Percentiles rank a stretch among this genome's conserved stretches.
phyloP scores from a whole-genome alignment of 257 asterid genomes.

The Striga asiatica region DNA sequence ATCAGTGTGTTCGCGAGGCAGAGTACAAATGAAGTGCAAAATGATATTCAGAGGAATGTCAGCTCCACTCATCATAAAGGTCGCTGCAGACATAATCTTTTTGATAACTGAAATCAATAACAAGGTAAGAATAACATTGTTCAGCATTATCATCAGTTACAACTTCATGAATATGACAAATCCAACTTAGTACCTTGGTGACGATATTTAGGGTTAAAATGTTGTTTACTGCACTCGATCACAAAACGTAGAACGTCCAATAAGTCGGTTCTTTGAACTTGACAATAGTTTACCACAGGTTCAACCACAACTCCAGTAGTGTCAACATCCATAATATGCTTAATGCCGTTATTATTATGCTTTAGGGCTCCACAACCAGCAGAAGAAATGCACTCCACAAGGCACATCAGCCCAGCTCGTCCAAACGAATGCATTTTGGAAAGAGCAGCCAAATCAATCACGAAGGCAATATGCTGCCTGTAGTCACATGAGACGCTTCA shows the following conservation, averaged over 20 bases:
- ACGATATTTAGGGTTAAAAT: slow-evolving; percentile 80
- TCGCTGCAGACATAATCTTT: slow-evolving; percentile 62
- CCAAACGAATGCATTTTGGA: slow-evolving; percentile 66
- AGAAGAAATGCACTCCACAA: slow-evolving; percentile 69
- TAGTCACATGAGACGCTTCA: slow-evolving; percentile 17
- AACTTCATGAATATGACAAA: slow-evolving; percentile 10
- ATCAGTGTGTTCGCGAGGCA: slow-evolving; percentile 83
- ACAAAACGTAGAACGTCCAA: slow-evolving; percentile 66
- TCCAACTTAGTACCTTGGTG: slow-evolving; percentile 42
- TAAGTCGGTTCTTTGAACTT: slow-evolving; percentile 35
- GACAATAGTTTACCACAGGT: slow-evolving; percentile 18
- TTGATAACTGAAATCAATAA: slow-evolving; percentile 56
- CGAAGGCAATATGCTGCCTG: slow-evolving; percentile 60
- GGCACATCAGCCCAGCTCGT: slow-evolving; percentile 88
- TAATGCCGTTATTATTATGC: slow-evolving; percentile 19
- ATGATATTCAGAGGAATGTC: slow-evolving; percentile 65
- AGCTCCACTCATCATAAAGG: slow-evolving; percentile 44
- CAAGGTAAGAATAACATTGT: slow-evolving; percentile 10
- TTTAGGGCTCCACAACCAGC: slow-evolving; percentile 48
- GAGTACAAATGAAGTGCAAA: slow-evolving; percentile 60
- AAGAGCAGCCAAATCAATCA: slow-evolving; percentile 47
- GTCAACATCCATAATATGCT: slow-evolving; percentile 18
- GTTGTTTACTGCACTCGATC: slow-evolving; percentile 74
- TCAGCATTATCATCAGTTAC: slow-evolving; percentile 8
- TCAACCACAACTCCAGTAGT: slow-evolving; percentile 24